Evolutionary conservation across 2,329 filamentous ascomycete species (phyloP).

Genomic region (Xylaria multiplex): DNA sequence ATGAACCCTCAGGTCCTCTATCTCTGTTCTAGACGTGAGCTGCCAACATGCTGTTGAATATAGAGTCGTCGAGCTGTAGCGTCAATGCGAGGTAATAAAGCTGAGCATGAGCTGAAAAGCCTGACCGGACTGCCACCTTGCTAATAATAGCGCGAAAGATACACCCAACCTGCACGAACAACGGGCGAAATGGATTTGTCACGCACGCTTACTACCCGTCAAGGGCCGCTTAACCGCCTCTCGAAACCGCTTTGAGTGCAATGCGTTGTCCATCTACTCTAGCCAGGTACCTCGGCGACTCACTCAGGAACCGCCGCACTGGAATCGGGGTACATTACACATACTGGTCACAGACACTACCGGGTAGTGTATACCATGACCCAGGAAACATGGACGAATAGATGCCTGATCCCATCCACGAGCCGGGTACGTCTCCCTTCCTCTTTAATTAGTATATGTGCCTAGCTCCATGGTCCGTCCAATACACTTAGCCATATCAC

Average conservation of each 20-base stretch:
- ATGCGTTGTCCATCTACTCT: constrained; percentile 1
- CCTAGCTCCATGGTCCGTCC: constrained; percentile 3
- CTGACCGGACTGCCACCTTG: constrained; percentile 11
- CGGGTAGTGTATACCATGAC: constrained; percentile 1
- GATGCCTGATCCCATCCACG: neutral
- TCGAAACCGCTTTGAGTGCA: constrained; percentile 9
- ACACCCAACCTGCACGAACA: constrained; percentile 20
- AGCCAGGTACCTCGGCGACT: neutral
- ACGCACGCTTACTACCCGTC: constrained; percentile 32
- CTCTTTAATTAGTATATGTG: neutral
- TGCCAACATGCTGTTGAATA: neutral
- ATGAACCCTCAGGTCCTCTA: neutral
- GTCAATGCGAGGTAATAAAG: constrained; percentile 13
- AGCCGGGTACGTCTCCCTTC: neutral
- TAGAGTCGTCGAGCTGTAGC: constrained; percentile 3
- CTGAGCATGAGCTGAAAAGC: constrained; percentile 20
- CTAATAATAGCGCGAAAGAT: constrained; percentile 29
- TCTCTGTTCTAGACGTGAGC: neutral
- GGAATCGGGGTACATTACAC: constrained; percentile 1
- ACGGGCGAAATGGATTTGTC: constrained; percentile 28
- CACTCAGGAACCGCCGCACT: neutral
- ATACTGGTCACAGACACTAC: constrained; percentile 6
- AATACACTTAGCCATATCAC: neutral
- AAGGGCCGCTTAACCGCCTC: constrained; percentile 2
- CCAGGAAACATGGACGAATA: constrained; percentile 2